Evolutionary conservation across 768 basidiomycete genomes (phyloP).

Genomic region (Lactarius sanguifluus): DNA sequence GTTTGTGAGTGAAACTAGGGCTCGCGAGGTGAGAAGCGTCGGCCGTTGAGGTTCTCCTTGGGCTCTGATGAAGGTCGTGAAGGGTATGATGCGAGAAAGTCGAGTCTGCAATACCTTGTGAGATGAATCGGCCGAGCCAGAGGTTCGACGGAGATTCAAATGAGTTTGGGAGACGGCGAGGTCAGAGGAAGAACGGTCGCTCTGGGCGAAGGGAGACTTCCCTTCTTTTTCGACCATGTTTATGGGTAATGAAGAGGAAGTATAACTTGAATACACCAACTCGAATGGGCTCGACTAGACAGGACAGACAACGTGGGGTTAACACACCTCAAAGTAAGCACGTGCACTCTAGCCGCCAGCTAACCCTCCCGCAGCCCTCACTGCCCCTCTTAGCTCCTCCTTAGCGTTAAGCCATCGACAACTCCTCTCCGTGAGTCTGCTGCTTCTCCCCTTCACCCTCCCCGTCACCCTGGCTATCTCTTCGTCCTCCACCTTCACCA

Average conservation of each 20-base stretch:
- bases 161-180: conserved; percentile 26
- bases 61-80: conserved; percentile 75
- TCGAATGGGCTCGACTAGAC: not conserved
- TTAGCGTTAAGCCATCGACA: conserved; percentile 44
- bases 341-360: conserved; percentile 15
- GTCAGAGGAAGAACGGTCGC: conserved; percentile 23
- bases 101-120: conserved; percentile 35
- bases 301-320: conserved; percentile 5
- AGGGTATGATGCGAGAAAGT: conserved; percentile 51
- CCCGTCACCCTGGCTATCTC: conserved; percentile 37
- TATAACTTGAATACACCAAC: conserved; percentile 1
- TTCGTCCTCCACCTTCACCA: conserved; percentile 66
- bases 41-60: conserved; percentile 80
- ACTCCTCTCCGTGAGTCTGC: conserved; percentile 54
- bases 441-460: conserved; percentile 31
- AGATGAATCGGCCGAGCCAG: conserved; percentile 29
- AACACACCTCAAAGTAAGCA: conserved; percentile 20
- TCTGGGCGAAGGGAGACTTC: conserved; percentile 28
- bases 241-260: conserved; percentile 19
- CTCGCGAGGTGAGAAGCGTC: conserved; percentile 72
- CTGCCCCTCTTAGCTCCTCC: conserved; percentile 34
- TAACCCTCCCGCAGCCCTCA: conserved; percentile 26
- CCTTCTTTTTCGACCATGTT: conserved; percentile 30
- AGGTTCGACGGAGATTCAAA: conserved; percentile 28
- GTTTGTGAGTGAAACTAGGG: conserved; percentile 31